Conservation (phyloP, 2,329 filamentous ascomycete species). For the Colletotrichum sansevieriae region DNA sequence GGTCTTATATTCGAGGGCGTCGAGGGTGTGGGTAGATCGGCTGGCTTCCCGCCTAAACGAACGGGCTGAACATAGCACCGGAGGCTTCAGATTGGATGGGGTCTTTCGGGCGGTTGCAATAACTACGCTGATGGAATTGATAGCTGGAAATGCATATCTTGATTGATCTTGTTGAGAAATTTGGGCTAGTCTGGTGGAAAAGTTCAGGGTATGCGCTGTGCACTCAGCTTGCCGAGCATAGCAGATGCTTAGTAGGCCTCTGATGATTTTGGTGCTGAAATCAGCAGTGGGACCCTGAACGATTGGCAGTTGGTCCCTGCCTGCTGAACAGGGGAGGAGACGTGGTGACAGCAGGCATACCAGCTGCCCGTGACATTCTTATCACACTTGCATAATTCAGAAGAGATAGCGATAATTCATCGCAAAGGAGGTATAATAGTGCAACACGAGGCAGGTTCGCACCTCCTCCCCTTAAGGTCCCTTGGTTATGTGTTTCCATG, state of each 20-base stretch:
- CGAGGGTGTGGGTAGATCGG: not conserved
- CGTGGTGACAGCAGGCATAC: not conserved
- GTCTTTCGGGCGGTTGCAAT: not conserved
- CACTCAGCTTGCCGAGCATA: too few species aligned
- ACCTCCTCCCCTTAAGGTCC: too few species aligned
- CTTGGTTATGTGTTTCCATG: too few species aligned
- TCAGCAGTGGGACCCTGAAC: constrained; percentile 1
- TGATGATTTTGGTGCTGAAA: not conserved
- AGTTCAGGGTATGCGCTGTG: too few species aligned
- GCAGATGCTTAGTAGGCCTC: not conserved
- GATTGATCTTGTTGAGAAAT: not conserved
- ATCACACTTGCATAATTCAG: constrained; percentile 5
- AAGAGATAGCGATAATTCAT: too few species aligned
- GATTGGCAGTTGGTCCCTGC: not conserved
- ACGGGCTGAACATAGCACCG: not conserved
- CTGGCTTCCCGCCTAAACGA: not conserved
- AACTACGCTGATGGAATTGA: not conserved
- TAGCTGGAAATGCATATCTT: not conserved
- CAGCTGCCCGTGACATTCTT: not conserved
- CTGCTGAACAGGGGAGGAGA: not conserved
- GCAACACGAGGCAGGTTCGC: too few species aligned
- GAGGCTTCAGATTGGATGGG: not conserved
- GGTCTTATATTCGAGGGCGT: too few species aligned
- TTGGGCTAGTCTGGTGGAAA: not conserved
- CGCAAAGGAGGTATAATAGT: too few species aligned